Percentiles rank a stretch among this genome's conserved stretches.
Conservation (phyloP, 106 monocot genomes). For the Platanthera zijinensis region DNA sequence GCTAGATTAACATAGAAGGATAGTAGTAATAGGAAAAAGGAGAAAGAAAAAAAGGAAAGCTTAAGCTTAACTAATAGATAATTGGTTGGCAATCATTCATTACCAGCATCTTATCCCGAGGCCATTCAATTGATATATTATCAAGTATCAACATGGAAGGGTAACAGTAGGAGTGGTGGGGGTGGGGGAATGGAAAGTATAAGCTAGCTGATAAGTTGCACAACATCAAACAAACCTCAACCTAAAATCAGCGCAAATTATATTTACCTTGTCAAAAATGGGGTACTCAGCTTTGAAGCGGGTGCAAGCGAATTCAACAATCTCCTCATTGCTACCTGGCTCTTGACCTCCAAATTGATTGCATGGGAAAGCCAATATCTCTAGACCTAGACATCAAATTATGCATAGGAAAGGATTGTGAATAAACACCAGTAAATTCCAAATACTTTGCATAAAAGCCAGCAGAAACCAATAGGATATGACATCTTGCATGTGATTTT, state of each 20-base stretch:
- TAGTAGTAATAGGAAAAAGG: not conserved
- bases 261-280: constrained; percentile 90
- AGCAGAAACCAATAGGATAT: too few species aligned
- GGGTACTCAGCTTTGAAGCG: constrained; percentile 97
- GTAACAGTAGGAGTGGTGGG: not conserved
- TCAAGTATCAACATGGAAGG: not conserved
- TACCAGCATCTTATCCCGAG: not conserved
- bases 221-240: not conserved
- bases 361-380: constrained; percentile 95
- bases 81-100: not conserved
- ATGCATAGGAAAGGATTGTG: not conserved
- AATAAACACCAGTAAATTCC: too few species aligned
- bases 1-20: too few species aligned
- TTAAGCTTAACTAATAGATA: too few species aligned
- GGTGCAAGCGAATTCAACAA: constrained; percentile 87
- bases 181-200: too few species aligned
- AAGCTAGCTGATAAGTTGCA: not conserved
- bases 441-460: too few species aligned
- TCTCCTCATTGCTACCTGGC: constrained; percentile 88
- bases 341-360: constrained; percentile 90
- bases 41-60: not conserved
- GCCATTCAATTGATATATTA: not conserved
- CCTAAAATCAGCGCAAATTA: not conserved
- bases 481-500: too few species aligned
- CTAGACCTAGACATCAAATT: constrained; percentile 41